Conservation (phyloP, 2,329 filamentous ascomycete genomes). For the Calonectria fujianensis region DNA sequence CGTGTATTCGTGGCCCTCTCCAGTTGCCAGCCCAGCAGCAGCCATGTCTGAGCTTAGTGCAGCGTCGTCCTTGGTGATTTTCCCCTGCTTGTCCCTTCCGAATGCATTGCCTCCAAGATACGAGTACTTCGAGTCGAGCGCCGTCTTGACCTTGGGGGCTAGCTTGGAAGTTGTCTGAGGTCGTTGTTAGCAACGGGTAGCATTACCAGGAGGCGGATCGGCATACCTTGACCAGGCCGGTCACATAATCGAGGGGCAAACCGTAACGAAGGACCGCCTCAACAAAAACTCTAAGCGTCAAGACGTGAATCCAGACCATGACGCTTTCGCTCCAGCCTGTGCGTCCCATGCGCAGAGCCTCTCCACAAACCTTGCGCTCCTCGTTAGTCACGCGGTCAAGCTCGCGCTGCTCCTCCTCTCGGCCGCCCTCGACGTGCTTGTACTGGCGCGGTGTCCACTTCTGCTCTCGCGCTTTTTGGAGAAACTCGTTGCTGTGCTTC, state of each 20-base stretch:
- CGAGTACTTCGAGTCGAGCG: constrained; percentile 88
- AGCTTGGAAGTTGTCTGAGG: constrained; percentile 87
- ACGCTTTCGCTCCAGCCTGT: constrained; percentile 98
- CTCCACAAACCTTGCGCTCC: constrained; percentile 93
- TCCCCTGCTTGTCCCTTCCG: constrained; percentile 93
- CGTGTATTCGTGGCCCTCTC: constrained; percentile 89
- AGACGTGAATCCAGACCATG: constrained; percentile 96
- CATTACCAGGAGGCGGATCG: neutral
- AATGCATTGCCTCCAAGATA: constrained; percentile 97
- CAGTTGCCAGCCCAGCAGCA: constrained; percentile 79
- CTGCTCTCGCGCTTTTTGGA: constrained; percentile 92
- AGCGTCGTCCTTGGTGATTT: constrained; percentile 92
- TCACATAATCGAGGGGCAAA: constrained; percentile 91
- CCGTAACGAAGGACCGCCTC: constrained; percentile 98
- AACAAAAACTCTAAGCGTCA: constrained; percentile 94
- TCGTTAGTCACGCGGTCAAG: constrained; percentile 87
- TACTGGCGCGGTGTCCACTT: constrained; percentile 97
- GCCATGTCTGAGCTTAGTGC: constrained; percentile 88
- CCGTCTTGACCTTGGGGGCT: constrained; percentile 85
- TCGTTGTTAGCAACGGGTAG: constrained; percentile 46
- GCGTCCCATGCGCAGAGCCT: constrained; percentile 88
- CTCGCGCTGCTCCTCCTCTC: constrained; percentile 92
- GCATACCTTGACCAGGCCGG: constrained; percentile 87
- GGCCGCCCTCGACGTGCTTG: constrained; percentile 92
- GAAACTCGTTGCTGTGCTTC: constrained; percentile 90